These are phyloP conservation scores for Fusarium transvaalense DNA, from an alignment of 2,329 filamentous ascomycete species.

Conservation along the genomic window DNA sequence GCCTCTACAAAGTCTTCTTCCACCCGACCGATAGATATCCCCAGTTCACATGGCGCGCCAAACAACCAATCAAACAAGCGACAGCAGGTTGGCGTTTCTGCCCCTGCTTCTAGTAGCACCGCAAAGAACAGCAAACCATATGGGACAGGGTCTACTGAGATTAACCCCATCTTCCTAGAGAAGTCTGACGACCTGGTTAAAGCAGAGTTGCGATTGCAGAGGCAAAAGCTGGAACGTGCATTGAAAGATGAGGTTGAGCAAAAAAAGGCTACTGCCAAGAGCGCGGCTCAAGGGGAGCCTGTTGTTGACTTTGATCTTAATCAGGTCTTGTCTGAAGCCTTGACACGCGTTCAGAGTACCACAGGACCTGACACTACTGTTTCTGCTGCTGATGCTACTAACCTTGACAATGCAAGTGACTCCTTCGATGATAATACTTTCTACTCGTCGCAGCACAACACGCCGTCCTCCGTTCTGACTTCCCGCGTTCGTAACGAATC, in stretches of 20 bases:
- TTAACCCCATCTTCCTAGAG: constrained; percentile 85
- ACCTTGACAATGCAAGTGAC: constrained; percentile 75
- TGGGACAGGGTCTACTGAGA: constrained; percentile 70
- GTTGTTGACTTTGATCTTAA: constrained; percentile 77
- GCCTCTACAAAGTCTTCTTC: constrained; percentile 38
- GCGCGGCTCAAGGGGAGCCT: constrained; percentile 60
- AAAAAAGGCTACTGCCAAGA: constrained; percentile 59
- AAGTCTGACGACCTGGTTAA: constrained; percentile 88
- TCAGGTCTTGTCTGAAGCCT: constrained; percentile 78
- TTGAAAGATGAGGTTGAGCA: constrained; percentile 84
- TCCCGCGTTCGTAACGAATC: constrained; percentile 63
- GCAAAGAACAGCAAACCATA: constrained; percentile 53
- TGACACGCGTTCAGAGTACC: constrained; percentile 77
- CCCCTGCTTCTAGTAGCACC: constrained; percentile 41
- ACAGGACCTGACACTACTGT: constrained; percentile 71
- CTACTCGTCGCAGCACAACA: constrained; percentile 94
- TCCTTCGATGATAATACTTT: constrained; percentile 95
- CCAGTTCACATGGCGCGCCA: constrained; percentile 31
- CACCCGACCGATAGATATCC: constrained; percentile 41
- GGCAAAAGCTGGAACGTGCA: constrained; percentile 82
- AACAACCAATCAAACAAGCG: constrained; percentile 47
- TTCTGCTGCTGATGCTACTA: constrained; percentile 69
- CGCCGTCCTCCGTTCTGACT: constrained; percentile 67
- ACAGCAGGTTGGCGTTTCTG: constrained; percentile 45
- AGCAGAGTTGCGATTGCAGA: constrained; percentile 83